Evolutionary conservation across 768 basidiomycete species (phyloP).

Genomic region (Pisolithus albus): DNA sequence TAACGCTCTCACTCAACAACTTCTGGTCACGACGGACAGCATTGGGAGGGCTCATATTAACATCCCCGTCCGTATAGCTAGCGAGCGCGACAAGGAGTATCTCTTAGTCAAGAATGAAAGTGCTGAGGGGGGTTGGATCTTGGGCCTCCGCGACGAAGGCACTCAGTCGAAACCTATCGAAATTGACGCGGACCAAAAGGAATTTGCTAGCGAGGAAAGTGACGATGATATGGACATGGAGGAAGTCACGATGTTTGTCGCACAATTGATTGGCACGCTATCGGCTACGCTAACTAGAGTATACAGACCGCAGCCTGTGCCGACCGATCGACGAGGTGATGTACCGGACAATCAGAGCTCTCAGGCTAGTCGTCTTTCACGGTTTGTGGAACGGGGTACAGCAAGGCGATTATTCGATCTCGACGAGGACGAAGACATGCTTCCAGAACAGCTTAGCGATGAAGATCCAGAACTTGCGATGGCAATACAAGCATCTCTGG

Average conservation of each 20-base stretch:
- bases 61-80: conserved; percentile 91
- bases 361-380: conserved; percentile 24
- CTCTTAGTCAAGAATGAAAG: conserved; percentile 91
- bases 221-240: conserved; percentile 70
- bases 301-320: conserved; percentile 25
- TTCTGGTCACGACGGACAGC: conserved; percentile 85
- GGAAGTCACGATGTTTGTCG: conserved; percentile 61
- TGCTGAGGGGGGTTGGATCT: conserved; percentile 84
- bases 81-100: conserved; percentile 92
- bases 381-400: conserved; percentile 29
- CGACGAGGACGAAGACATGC: conserved; percentile 41
- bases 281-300: conserved; percentile 10
- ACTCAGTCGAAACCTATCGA: conserved; percentile 80
- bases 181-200: conserved; percentile 59
- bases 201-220: conserved; percentile 28
- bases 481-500: conserved; percentile 60
- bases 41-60: conserved; percentile 86
- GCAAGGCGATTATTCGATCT: conserved; percentile 47
- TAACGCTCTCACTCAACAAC: conserved; percentile 87
- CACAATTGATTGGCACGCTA: neutral
- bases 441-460: conserved; percentile 29
- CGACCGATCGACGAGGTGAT: conserved; percentile 54
- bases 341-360: conserved; percentile 55
- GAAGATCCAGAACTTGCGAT: conserved; percentile 51
- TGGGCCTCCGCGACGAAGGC: conserved; percentile 86